These are phyloP conservation scores for Gelatoporia subvermispora DNA, from an alignment of 768 basidiomycete genomes.

Conservation along the genomic window DNA sequence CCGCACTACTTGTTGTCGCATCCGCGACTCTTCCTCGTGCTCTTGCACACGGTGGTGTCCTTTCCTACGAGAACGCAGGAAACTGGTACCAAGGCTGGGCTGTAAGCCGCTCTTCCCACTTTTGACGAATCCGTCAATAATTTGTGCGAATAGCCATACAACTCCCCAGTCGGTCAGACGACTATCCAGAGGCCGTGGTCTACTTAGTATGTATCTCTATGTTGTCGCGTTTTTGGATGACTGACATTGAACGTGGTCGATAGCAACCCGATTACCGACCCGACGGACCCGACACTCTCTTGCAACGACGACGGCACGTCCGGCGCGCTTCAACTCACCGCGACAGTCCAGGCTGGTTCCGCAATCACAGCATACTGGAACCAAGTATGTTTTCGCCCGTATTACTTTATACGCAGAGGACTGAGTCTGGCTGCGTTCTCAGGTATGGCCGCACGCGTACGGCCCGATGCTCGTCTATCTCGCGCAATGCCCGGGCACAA, in stretches of 20 bases:
- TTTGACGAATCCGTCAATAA: background rate
- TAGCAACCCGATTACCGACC: conserved; percentile 33
- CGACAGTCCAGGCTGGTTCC: conserved; percentile 34
- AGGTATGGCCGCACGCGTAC: conserved; percentile 27
- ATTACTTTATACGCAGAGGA: conserved; percentile 1
- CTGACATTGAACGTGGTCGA: too few relatives aligned
- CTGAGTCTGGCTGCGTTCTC: conserved; percentile 2
- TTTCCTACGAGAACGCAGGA: conserved; percentile 30
- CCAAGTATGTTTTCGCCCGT: conserved; percentile 7
- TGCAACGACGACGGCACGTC: conserved; percentile 34
- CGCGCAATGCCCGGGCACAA: conserved; percentile 27
- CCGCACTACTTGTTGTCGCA: conserved; percentile 21
- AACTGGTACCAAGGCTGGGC: conserved; percentile 29
- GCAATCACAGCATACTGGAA: conserved; percentile 36
- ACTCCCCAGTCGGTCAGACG: conserved; percentile 34
- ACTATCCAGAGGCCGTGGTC: conserved; percentile 37
- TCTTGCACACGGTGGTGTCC: conserved; percentile 35
- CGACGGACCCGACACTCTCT: conserved; percentile 29
- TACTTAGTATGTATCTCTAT: conserved; percentile 24
- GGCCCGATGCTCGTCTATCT: conserved; percentile 33
- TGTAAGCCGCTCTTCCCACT: background rate
- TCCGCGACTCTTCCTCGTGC: conserved; percentile 22
- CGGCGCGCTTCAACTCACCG: conserved; percentile 29
- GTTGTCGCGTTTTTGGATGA: background rate
- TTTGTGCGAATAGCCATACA: conserved; percentile 31